Evolutionary conservation across 305 asterid species (phyloP).

Genomic region (Caryopteris hybrid): DNA sequence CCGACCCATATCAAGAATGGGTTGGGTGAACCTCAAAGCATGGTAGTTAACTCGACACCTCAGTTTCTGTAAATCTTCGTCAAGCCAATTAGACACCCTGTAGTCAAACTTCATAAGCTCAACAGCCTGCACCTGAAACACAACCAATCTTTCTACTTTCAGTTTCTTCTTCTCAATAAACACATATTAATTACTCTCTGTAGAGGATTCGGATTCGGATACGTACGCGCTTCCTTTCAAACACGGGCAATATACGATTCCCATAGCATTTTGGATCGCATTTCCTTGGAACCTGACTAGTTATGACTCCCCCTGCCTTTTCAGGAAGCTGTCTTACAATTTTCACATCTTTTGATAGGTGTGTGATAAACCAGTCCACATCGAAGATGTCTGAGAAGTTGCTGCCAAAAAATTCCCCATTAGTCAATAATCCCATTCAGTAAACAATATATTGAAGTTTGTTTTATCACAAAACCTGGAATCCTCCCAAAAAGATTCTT

Average conservation of each 20-base stretch:
- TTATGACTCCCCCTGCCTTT: conserved; percentile 34
- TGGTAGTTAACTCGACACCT: conserved; percentile 78
- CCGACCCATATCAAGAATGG: conserved; percentile 57
- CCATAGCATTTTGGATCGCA: conserved; percentile 56
- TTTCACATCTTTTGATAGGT: conserved; percentile 47
- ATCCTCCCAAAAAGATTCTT: conserved; percentile 77
- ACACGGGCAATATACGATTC: conserved; percentile 63
- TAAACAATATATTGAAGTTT: too few relatives aligned
- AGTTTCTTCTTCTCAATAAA: too few relatives aligned
- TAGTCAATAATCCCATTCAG: too few relatives aligned
- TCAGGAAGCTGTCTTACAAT: conserved; percentile 51
- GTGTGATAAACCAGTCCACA: conserved; percentile 49
- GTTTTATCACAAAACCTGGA: too few relatives aligned
- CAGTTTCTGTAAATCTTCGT: conserved; percentile 56
- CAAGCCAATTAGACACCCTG: conserved; percentile 60
- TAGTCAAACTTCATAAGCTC: conserved; percentile 70
- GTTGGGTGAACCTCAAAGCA: conserved; percentile 56
- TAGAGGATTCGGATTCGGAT: background rate
- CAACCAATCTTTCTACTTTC: background rate
- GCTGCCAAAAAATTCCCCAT: conserved; percentile 48
- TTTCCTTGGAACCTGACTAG: conserved; percentile 64
- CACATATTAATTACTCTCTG: background rate
- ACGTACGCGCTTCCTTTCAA: conserved; percentile 50
- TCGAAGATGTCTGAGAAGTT: conserved; percentile 78
- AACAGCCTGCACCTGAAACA: conserved; percentile 53